Conservation (phyloP, 2,329 filamentous ascomycete species). For the Dothistroma pini region DNA sequence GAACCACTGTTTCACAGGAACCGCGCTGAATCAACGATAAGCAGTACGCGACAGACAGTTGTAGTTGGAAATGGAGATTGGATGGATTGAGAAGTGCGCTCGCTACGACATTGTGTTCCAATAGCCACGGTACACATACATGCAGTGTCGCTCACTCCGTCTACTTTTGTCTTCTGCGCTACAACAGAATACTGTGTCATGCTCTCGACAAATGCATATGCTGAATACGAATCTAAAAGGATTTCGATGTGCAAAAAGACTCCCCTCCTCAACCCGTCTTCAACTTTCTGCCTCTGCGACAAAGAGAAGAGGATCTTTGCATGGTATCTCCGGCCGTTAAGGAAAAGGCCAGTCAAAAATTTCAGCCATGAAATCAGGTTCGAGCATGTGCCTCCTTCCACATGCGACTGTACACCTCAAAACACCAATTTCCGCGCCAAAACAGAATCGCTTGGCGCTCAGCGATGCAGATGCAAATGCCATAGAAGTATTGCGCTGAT, state of each 20-base stretch:
- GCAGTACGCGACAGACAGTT: neutral
- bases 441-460: constrained; percentile 2
- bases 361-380: constrained; percentile 21
- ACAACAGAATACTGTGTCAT: neutral
- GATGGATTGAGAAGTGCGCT: neutral
- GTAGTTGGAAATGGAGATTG: neutral
- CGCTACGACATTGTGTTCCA: neutral
- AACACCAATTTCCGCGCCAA: constrained; percentile 10
- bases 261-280: constrained; percentile 1
- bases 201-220: constrained; percentile 15
- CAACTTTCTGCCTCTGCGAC: constrained; percentile 19
- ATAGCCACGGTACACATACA: constrained; percentile 3
- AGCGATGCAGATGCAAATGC: constrained; percentile 16
- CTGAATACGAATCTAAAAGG: constrained; percentile 11
- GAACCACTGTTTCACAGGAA: constrained; percentile 9
- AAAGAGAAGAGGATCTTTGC: constrained; percentile 12
- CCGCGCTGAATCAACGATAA: neutral
- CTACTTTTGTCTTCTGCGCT: neutral
- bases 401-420: constrained; percentile 22
- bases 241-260: neutral
- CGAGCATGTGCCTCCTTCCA: constrained; percentile 14
- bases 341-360: constrained; percentile 13
- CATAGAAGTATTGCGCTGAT: constrained; percentile 11
- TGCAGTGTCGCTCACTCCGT: neutral
- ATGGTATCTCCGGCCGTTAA: constrained; percentile 26